A percentile compares a stretch with the other conserved stretches of the same genome.
phyloP scores from a whole-genome alignment of 768 basidiomycete species.

The Psilocybe sp. region DNA sequence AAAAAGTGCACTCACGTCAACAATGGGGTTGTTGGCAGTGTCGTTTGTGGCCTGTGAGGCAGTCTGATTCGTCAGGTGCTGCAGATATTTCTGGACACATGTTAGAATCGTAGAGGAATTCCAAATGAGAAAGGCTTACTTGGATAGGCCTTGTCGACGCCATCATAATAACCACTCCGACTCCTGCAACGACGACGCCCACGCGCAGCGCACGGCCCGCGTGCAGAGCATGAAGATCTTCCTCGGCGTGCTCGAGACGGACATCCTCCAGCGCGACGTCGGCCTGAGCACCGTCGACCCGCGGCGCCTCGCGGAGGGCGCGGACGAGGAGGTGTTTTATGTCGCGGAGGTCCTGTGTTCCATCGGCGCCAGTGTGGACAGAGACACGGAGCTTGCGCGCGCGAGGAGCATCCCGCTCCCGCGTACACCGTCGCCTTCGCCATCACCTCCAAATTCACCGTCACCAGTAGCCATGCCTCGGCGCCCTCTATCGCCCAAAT shows the following conservation, averaged over 20 bases:
- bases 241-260: slow-evolving; percentile 67
- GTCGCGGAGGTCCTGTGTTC: slow-evolving; percentile 69
- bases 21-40: slow-evolving; percentile 40
- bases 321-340: slow-evolving; percentile 63
- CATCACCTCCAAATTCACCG: not conserved
- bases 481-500: slow-evolving; percentile 8
- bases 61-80: slow-evolving; percentile 40
- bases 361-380: slow-evolving; percentile 55
- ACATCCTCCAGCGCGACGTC: slow-evolving; percentile 57
- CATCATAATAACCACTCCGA: slow-evolving; percentile 67
- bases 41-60: slow-evolving; percentile 13
- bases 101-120: not conserved
- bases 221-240: slow-evolving; percentile 73
- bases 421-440: not conserved
- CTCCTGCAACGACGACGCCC: too few relatives aligned
- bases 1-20: slow-evolving; percentile 32
- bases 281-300: slow-evolving; percentile 69
- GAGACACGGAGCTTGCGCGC: slow-evolving; percentile 24
- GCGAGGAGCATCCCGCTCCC: not conserved
- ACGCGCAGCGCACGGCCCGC: slow-evolving; percentile 28
- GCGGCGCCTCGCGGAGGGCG: slow-evolving; percentile 57
- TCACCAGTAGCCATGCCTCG: not conserved
- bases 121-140: slow-evolving; percentile 32
- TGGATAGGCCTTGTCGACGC: slow-evolving; percentile 61
- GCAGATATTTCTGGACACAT: slow-evolving; percentile 44